phyloP scores from a whole-genome alignment of 1,284 basidiomycete genomes.

The Microbotryomycetes sp. region DNA sequence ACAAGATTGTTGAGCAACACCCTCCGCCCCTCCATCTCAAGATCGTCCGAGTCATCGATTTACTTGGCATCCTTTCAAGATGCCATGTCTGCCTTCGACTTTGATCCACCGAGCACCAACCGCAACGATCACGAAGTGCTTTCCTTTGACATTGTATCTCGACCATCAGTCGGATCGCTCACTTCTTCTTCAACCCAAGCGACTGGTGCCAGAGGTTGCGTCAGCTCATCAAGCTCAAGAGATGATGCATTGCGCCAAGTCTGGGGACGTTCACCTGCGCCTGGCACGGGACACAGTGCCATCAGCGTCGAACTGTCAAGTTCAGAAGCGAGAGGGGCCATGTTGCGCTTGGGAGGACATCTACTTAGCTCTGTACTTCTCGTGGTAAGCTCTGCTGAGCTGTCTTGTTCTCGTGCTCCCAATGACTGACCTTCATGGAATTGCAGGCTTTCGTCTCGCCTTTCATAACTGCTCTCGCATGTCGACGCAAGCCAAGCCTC shows the following conservation, averaged over 20 bases:
- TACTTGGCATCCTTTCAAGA: background rate
- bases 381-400: too few relatives aligned
- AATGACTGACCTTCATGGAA: background rate
- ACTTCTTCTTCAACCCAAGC: constrained; percentile 12
- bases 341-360: constrained; percentile 28
- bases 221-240: constrained; percentile 8
- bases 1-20: background rate
- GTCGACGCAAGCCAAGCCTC: background rate
- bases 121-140: constrained; percentile 4
- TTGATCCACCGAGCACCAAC: background rate
- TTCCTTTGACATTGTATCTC: constrained; percentile 4
- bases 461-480: background rate
- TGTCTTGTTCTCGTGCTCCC: constrained; percentile 17
- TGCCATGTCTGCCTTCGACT: background rate
- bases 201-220: constrained; percentile 7
- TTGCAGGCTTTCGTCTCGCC: constrained; percentile 18
- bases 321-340: constrained; percentile 18
- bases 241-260: constrained; percentile 15
- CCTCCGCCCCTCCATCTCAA: background rate
- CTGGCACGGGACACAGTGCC: constrained; percentile 14
- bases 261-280: constrained; percentile 10
- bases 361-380: constrained; percentile 32
- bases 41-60: background rate
- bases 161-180: constrained; percentile 9
- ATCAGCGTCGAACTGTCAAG: constrained; percentile 21